Evolutionary conservation across 805 yeast genomes (phyloP), one percentile per base, ranked within the genome.

Genomic region (Yamadazyma ubonensis): DNA sequence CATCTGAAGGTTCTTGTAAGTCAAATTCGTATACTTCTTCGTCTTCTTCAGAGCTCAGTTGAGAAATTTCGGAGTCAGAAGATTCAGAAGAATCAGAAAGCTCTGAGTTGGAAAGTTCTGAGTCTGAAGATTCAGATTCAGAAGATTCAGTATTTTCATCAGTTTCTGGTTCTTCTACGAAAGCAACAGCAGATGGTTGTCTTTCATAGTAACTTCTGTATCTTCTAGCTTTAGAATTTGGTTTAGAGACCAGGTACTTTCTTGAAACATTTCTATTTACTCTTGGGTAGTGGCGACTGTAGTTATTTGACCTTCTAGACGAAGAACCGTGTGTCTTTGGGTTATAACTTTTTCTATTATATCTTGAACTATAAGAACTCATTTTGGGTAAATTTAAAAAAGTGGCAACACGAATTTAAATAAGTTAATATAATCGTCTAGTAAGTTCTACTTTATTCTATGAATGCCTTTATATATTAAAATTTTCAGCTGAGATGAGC

Each of bases 151-250:
- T 26, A 19, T 33, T 12, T n/a, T 55, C 54, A 26, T 63, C 70
- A 36, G 65, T 59, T 33, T 59, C 65, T 21, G 75, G 73, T 49
- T 69, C 75, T 55, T 69, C 75, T 23, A 69, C 68, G 42, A 53
- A 67, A n/a, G 65, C 71, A 29, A 51, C 53, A 23, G 56, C 51
- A 11, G 57, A 54, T 8, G 68, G 70, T 46, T 65, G 69, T 29
- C 55, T 53, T 40, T 63, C 60, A 44, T 52, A 59, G 47, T 65
- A 60, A 21, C 54, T 57, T 48, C 67, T 54, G 50, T 63, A 65
- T 28, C 51, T 53, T 39, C 52, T 51, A n/a, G 31, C n/a, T 12
- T 15, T 29, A n/a, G 32, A 19, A 36, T 39, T 38, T 19, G 38
- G 32, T 17, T 34, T 31, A 19, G 34, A 29, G 11, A 30, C 39